phyloP scores from a whole-genome alignment of 2,329 filamentous ascomycete species.

The Fusarium foetens region DNA sequence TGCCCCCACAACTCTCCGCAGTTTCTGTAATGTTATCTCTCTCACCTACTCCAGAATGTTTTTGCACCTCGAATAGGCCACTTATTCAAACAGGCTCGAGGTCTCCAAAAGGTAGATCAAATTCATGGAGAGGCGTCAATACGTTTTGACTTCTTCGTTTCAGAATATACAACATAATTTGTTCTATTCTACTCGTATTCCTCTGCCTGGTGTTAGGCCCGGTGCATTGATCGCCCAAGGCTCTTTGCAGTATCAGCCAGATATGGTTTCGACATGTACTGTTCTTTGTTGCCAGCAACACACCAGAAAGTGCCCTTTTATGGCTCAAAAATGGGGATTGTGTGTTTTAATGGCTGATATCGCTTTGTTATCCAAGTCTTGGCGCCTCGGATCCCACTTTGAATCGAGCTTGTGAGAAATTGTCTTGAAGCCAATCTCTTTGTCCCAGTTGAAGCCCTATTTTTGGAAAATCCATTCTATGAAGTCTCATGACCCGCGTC shows the following conservation, averaged over 20 bases:
- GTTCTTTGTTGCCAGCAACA: slow-evolving; percentile 14
- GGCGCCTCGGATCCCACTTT: background rate
- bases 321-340: background rate
- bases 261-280: background rate
- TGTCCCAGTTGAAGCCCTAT: background rate
- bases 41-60: background rate
- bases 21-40: slow-evolving; percentile 19
- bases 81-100: background rate
- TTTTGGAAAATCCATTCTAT: background rate
- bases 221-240: background rate
- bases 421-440: background rate
- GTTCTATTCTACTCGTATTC: background rate
- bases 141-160: background rate
- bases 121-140: background rate
- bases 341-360: background rate
- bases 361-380: slow-evolving; percentile 12
- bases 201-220: background rate
- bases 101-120: background rate
- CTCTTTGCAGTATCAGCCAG: background rate
- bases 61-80: background rate
- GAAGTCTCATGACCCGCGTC: background rate
- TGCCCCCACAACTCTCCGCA: slow-evolving; percentile 39
- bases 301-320: background rate
- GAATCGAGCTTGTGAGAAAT: background rate
- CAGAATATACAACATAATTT: background rate